Evolutionary conservation across 768 basidiomycete genomes (phyloP).

Genomic region (Hemileccinum impolitum): DNA sequence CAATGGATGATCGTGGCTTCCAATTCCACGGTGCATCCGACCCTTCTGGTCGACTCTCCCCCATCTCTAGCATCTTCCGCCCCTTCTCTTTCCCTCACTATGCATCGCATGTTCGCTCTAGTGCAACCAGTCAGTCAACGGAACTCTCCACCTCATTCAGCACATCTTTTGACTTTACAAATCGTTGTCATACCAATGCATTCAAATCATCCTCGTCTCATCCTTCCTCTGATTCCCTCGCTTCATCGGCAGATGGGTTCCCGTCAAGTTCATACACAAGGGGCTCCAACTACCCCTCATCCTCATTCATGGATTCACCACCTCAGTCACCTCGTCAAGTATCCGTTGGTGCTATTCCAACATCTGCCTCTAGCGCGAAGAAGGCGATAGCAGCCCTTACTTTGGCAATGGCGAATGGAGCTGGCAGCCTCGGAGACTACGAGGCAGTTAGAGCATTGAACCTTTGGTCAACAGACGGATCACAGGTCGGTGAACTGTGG

Average conservation of each 20-base stretch:
- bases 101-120: slow-evolving; percentile 12
- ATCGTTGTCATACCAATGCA: slow-evolving; percentile 25
- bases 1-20: slow-evolving; percentile 38
- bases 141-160: slow-evolving; percentile 21
- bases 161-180: slow-evolving; percentile 26
- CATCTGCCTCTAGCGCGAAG: slow-evolving; percentile 47
- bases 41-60: slow-evolving; percentile 22
- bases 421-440: slow-evolving; percentile 58
- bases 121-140: slow-evolving; percentile 11
- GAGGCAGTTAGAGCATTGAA: slow-evolving; percentile 43
- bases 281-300: slow-evolving; percentile 4
- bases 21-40: slow-evolving; percentile 12
- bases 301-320: slow-evolving; percentile 8
- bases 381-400: slow-evolving; percentile 58
- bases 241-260: slow-evolving; percentile 8
- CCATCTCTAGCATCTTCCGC: slow-evolving; percentile 21
- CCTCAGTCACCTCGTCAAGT: slow-evolving; percentile 13
- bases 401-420: slow-evolving; percentile 62
- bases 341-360: slow-evolving; percentile 1
- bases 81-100: slow-evolving; percentile 9
- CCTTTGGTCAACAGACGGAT: slow-evolving; percentile 33
- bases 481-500: slow-evolving; percentile 60
- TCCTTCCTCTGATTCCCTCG: slow-evolving; percentile 18
- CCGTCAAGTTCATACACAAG: slow-evolving; percentile 4
- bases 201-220: slow-evolving; percentile 17